phyloP scores from a whole-genome alignment of 805 yeast species.

The Myxozyma kluyveri region DNA sequence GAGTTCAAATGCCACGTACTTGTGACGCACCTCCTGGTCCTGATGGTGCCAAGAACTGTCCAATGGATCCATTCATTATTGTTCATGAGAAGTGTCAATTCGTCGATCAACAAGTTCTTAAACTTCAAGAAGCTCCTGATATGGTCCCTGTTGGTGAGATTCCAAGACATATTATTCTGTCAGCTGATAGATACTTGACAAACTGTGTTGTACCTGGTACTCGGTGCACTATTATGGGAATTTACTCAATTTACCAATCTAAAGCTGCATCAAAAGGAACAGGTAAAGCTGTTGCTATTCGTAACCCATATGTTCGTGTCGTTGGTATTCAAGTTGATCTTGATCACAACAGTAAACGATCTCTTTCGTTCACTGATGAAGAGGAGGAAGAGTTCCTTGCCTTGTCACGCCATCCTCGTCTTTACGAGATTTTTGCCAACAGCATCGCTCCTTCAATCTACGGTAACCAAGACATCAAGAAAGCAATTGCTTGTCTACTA shows the following conservation, averaged over 20 bases:
- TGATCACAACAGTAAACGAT: constrained; percentile 64
- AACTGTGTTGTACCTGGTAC: constrained; percentile 94
- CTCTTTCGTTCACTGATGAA: constrained; percentile 72
- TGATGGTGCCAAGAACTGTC: constrained; percentile 60
- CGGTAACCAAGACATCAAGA: constrained; percentile 90
- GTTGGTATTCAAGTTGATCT: constrained; percentile 82
- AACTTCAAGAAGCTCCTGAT: constrained; percentile 96
- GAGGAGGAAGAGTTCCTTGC: constrained; percentile 90
- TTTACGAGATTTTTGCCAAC: constrained; percentile 78
- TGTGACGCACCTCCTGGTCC: constrained; percentile 56
- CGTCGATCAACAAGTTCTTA: constrained; percentile 90
- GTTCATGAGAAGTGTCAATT: constrained; percentile 92
- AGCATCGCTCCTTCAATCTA: constrained; percentile 96
- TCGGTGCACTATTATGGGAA: constrained; percentile 85
- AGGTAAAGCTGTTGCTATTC: constrained; percentile 72
- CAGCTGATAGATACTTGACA: constrained; percentile 85
- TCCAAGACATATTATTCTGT: constrained; percentile 88
- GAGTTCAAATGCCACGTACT: constrained; percentile 60
- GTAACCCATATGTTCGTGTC: constrained; percentile 86
- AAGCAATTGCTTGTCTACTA: constrained; percentile 84
- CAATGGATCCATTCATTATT: constrained; percentile 87
- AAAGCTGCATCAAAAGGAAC: constrained; percentile 52
- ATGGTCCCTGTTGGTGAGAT: constrained; percentile 98
- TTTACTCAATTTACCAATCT: constrained; percentile 85
- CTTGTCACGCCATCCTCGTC: constrained; percentile 75